Evolutionary conservation across 2,329 filamentous ascomycete genomes (phyloP), one percentile per base, ranked within the genome.

Genomic region (Arthrobotrys megalospora): DNA sequence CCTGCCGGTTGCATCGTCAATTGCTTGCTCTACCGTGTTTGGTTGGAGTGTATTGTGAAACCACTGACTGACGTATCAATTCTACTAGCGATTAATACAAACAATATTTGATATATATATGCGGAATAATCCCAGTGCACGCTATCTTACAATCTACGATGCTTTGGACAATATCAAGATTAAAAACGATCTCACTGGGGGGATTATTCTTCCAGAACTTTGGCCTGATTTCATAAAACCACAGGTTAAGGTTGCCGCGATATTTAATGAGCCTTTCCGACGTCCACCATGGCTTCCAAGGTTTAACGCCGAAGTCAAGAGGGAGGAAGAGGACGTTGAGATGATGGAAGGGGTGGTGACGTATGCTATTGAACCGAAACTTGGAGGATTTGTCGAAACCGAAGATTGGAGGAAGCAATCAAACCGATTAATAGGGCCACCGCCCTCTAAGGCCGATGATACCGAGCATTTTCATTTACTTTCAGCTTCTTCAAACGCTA

Each of bases 151-250:
- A 36, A 1, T 76, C 1, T 47, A 69, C 11, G 72, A 76, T 38
- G 72, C 72, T 24, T 34, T 69, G 36, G 47, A 69, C 28, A 65
- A 38, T 34, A 69, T 76, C 19, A 60, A 76, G 48, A 69, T 76
- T 34, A 53, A 16, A 47, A 76, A 76, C 72, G 72, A 76, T 34
- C 55, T 34, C 16, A 69, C 72, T 14, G 48, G 58, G 16, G 72
- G 72, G 14, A 43, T 76, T 45, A 76, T 76, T n/a, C 21, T 76
- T 12, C 72, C 72, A 24, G 72, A 76, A 45, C 55, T 76, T n/a
- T 76, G 72, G 72, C 43, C 53, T 19, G 72, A 76, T 36, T 76
- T 76, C 24, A 76, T 76, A 21, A 76, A 76, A 32, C 72, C 72
- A 41, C 72, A 76, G 34, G 72, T 70, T n/a, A 62, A 48, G 24